Conservation (phyloP, 2,329 filamentous ascomycete genomes). For the Verticillium zaregamsianum region DNA sequence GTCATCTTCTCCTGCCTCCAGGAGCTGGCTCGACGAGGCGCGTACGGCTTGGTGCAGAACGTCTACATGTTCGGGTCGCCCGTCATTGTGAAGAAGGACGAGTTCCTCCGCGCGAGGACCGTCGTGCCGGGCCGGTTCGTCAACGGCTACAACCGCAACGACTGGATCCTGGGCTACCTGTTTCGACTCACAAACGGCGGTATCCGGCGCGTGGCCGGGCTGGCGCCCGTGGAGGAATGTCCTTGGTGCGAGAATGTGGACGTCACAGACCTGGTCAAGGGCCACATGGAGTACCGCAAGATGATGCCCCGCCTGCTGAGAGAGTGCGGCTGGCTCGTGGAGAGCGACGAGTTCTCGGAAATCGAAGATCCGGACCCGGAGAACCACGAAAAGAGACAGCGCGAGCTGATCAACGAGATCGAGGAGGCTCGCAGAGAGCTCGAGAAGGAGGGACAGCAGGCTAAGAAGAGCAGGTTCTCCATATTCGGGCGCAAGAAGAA, state of each 20-base stretch:
- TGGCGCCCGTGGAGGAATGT: conserved; percentile 71
- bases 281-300: conserved; percentile 94
- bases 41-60: conserved; percentile 85
- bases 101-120: conserved; percentile 76
- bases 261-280: conserved; percentile 77
- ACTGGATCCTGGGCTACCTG: conserved; percentile 96
- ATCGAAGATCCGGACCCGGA: conserved; percentile 98
- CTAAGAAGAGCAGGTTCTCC: conserved; percentile 56
- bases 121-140: conserved; percentile 90
- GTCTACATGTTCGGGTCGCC: conserved; percentile 94
- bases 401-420: conserved; percentile 93
- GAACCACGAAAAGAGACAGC: conserved; percentile 79
- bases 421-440: conserved; percentile 87
- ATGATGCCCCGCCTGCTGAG: conserved; percentile 86
- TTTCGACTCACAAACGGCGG: conserved; percentile 93
- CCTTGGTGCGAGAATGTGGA: conserved; percentile 85
- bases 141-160: conserved; percentile 89
- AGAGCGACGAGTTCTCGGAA: conserved; percentile 91
- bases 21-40: conserved; percentile 80
- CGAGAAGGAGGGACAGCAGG: conserved; percentile 68
- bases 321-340: conserved; percentile 85
- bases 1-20: conserved; percentile 90
- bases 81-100: conserved; percentile 85
- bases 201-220: conserved; percentile 81
- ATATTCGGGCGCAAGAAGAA: conserved; percentile 79